These are phyloP conservation scores for Pseudonitzschia delicatissima DNA, from an alignment of 108 stramenopile species.

Conservation along the genomic window DNA sequence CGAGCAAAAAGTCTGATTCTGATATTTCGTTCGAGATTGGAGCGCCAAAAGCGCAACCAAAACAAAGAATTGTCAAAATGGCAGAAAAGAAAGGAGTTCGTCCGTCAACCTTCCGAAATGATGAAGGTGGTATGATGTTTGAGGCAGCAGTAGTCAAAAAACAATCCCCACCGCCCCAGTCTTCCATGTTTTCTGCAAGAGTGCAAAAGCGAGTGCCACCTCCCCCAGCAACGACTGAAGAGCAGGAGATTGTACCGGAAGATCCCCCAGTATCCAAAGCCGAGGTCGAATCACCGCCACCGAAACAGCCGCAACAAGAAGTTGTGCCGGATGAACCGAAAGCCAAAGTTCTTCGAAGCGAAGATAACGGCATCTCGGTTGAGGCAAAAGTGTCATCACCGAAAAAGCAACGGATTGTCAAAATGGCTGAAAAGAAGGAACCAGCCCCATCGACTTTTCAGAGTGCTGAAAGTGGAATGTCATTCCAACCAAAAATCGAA, in stretches of 20 bases:
- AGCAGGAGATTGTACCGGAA: no score
- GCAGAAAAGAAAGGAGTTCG: not conserved
- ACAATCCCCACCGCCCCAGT: not conserved
- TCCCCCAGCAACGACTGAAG: no score
- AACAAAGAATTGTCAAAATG: not conserved
- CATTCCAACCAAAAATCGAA: not conserved
- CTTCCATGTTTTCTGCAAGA: no score
- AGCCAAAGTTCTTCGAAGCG: not conserved
- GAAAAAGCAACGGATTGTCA: not conserved
- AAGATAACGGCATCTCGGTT: not conserved
- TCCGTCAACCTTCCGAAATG: no score
- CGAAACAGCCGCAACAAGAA: no score
- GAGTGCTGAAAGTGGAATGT: not conserved
- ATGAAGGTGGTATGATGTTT: conserved; percentile 1
- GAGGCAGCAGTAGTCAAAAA: no score
- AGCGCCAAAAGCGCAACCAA: not conserved
- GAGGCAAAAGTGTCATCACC: not conserved
- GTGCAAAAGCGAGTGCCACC: no score
- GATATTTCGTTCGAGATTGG: not conserved
- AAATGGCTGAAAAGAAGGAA: not conserved
- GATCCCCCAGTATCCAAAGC: not conserved
- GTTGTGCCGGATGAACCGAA: not conserved
- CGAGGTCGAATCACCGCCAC: not conserved
- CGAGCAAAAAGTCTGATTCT: not conserved
- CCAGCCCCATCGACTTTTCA: not conserved